These are phyloP conservation scores for Arabidopsis hybrid DNA, from an alignment of 441 rosid species.

Conservation along the genomic window DNA sequence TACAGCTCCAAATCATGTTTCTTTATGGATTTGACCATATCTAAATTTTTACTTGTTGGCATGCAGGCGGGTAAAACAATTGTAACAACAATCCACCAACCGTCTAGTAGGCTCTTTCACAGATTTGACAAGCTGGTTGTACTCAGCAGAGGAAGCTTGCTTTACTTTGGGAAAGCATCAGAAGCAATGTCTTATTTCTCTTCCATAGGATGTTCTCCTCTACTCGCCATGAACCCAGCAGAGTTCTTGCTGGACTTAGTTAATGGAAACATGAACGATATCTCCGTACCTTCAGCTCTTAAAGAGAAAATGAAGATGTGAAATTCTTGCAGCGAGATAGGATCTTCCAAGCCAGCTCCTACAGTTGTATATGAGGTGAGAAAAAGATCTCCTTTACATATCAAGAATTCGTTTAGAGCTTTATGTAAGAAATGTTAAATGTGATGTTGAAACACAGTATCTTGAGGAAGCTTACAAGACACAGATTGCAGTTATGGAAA, in stretches of 20 bases:
- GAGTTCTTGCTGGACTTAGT: constrained; percentile 97
- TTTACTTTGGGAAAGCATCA: constrained; percentile 91
- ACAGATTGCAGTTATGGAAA: constrained; percentile 65
- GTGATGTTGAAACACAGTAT: constrained; percentile 63
- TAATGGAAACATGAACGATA: constrained; percentile 81
- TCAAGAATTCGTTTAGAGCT: constrained; percentile 8
- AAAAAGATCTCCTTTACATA: constrained; percentile 27
- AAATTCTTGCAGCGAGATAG: constrained; percentile 49
- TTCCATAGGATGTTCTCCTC: constrained; percentile 86
- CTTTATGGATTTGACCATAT: constrained; percentile 15
- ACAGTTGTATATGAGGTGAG: constrained; percentile 75
- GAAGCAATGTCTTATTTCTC: constrained; percentile 80
- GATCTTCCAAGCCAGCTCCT: constrained; percentile 75
- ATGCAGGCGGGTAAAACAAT: constrained; percentile 88
- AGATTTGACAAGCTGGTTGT: constrained; percentile 92
- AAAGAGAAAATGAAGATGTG: constrained; percentile 71
- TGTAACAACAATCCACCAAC: constrained; percentile 93
- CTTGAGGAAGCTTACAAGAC: constrained; percentile 89
- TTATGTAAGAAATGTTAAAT: constrained; percentile 21
- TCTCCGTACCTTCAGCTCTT: constrained; percentile 83
- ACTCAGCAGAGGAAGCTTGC: constrained; percentile 87
- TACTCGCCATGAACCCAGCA: constrained; percentile 92
- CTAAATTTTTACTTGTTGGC: constrained; percentile 31
- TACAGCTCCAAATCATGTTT: not conserved
- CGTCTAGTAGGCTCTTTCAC: constrained; percentile 93